Conservation (phyloP, 2,329 filamentous ascomycete species). For the Colletotrichum echinochloae region DNA sequence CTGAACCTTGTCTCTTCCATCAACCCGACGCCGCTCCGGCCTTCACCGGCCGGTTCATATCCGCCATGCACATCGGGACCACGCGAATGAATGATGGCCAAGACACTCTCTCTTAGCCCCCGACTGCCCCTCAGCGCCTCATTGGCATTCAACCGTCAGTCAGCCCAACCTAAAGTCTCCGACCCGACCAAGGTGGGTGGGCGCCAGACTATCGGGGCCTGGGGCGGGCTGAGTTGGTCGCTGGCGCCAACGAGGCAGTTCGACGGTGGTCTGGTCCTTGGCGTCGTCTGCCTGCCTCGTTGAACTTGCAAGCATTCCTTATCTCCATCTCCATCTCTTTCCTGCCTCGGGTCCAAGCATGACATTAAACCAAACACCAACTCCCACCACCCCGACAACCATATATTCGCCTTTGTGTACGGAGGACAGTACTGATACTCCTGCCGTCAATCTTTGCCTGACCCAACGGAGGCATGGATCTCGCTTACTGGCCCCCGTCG, state of each 20-base stretch:
- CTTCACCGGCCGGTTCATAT: slow-evolving; percentile 16
- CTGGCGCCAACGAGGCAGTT: not conserved
- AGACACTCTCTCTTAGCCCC: not conserved
- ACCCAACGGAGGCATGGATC: not conserved
- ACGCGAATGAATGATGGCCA: not conserved
- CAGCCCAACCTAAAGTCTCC: slow-evolving; percentile 19
- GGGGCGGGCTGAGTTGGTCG: slow-evolving; percentile 30
- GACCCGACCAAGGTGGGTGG: not conserved
- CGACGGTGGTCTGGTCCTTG: slow-evolving; percentile 16
- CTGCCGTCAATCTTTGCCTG: not conserved
- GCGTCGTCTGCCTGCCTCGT: slow-evolving; percentile 3
- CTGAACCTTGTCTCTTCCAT: not conserved
- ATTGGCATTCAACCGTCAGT: slow-evolving; percentile 16
- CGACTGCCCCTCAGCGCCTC: not conserved
- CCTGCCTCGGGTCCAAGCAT: slow-evolving; percentile 22
- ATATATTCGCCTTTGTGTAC: not conserved
- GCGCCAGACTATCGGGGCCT: slow-evolving; percentile 20
- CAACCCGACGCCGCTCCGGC: not conserved
- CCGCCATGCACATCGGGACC: not conserved
- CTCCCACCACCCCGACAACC: slow-evolving; percentile 16
- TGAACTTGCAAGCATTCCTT: too few species aligned
- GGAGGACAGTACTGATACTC: too few species aligned
- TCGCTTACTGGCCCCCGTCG: slow-evolving; percentile 5
- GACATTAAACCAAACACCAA: slow-evolving; percentile 36
- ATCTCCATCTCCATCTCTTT: slow-evolving; percentile 10